Evolutionary conservation across 805 yeast genomes (phyloP).

Genomic region (Zygosaccharomyces lentus): DNA sequence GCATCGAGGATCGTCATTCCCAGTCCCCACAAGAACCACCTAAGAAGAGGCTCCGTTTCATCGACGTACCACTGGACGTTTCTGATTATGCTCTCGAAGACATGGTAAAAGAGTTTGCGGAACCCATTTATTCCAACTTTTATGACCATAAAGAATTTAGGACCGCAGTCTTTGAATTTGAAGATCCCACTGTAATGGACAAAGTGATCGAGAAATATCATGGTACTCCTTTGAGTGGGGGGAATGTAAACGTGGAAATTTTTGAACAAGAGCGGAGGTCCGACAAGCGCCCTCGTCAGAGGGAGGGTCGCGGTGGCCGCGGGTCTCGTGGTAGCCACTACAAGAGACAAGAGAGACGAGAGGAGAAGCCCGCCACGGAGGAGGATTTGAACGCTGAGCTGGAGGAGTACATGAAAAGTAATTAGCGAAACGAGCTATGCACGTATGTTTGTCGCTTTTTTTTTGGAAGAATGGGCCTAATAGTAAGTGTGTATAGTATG

Average conservation of each 20-base stretch:
- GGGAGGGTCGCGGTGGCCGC: slow-evolving; percentile 6
- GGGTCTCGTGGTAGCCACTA: slow-evolving; percentile 17
- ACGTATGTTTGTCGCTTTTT: background rate
- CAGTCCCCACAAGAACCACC: slow-evolving; percentile 9
- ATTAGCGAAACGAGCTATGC: background rate
- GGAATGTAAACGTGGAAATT: slow-evolving; percentile 22
- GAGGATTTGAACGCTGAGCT: slow-evolving; percentile 33
- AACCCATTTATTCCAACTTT: slow-evolving; percentile 21
- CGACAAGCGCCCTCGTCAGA: slow-evolving; percentile 8
- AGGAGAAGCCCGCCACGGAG: slow-evolving; percentile 14
- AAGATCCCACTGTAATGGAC: slow-evolving; percentile 19
- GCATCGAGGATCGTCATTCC: slow-evolving; percentile 11
- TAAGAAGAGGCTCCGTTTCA: slow-evolving; percentile 25
- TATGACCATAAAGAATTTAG: slow-evolving; percentile 30
- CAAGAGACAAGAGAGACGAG: slow-evolving; percentile 7
- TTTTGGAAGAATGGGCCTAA: background rate
- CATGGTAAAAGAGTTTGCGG: slow-evolving; percentile 29
- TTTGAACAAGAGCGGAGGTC: slow-evolving; percentile 17
- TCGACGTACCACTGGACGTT: slow-evolving; percentile 27
- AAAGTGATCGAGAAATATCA: slow-evolving; percentile 25
- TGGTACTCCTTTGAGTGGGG: slow-evolving; percentile 21
- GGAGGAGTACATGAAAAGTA: slow-evolving; percentile 31
- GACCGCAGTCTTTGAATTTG: slow-evolving; percentile 30
- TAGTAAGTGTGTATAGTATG: background rate
- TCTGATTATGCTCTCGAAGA: slow-evolving; percentile 33